Evolutionary conservation across 2,329 filamentous ascomycete genomes (phyloP).

Genomic region (Trichophyton benhamiae): DNA sequence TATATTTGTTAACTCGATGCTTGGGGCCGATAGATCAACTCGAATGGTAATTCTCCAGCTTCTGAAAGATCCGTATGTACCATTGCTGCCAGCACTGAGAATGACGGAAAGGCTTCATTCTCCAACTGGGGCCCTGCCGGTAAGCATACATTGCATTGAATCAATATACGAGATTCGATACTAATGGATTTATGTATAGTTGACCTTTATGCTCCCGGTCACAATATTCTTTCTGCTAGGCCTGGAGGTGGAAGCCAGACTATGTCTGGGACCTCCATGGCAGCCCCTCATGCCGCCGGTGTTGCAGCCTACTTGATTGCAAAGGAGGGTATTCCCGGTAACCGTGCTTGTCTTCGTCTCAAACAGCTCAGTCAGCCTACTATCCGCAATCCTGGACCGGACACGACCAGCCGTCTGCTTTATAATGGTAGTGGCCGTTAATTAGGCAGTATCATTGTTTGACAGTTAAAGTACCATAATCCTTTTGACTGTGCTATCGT

Average conservation of each 20-base stretch:
- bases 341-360: constrained; percentile 37
- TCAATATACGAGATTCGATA: too few relatives aligned
- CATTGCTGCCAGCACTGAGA: constrained; percentile 27
- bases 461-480: too few relatives aligned
- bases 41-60: constrained; percentile 26
- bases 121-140: constrained; percentile 32
- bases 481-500: too few relatives aligned
- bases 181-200: constrained; percentile 19
- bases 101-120: constrained; percentile 26
- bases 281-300: constrained; percentile 38
- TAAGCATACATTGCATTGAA: neutral
- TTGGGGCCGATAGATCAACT: constrained; percentile 13
- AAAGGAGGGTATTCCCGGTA: constrained; percentile 39
- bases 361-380: constrained; percentile 38
- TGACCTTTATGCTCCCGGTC: constrained; percentile 46
- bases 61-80: constrained; percentile 29
- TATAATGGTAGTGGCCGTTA: constrained; percentile 17
- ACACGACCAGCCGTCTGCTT: constrained; percentile 19
- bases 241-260: constrained; percentile 34
- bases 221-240: constrained; percentile 41
- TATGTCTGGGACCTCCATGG: constrained; percentile 26
- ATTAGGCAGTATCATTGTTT: neutral
- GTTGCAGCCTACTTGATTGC: constrained; percentile 41
- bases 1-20: constrained; percentile 6
- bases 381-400: constrained; percentile 14